Conservation (phyloP, 2,329 filamentous ascomycete genomes). For the Aquanectria penicillioides region DNA sequence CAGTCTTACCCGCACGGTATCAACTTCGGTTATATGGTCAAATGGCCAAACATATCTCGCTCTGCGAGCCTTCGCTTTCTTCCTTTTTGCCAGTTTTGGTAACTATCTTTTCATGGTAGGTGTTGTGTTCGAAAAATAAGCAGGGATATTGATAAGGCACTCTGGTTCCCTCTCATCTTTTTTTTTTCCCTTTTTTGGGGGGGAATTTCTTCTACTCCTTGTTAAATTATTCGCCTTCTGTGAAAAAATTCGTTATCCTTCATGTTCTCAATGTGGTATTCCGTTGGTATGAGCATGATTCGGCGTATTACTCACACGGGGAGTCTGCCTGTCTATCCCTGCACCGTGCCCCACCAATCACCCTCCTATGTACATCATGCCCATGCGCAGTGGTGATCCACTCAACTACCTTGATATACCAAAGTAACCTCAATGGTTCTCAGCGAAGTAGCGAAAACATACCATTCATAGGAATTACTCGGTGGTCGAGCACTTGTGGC, state of each 20-base stretch:
- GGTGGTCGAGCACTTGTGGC: too few relatives aligned
- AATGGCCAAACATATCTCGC: too few relatives aligned
- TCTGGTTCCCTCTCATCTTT: not conserved
- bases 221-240: too few relatives aligned
- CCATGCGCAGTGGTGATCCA: too few relatives aligned
- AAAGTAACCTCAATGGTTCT: not conserved
- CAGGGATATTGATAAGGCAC: not conserved
- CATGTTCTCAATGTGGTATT: not conserved
- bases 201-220: not conserved
- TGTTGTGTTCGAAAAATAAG: not conserved
- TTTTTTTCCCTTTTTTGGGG: not conserved
- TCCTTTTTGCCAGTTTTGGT: not conserved
- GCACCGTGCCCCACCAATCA: too few relatives aligned
- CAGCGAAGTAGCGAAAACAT: slow-evolving; percentile 21
- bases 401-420: not conserved
- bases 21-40: not conserved
- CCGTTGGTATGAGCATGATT: not conserved
- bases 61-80: slow-evolving; percentile 8
- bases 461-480: not conserved
- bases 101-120: too few relatives aligned
- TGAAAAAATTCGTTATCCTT: not conserved
- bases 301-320: slow-evolving; percentile 2
- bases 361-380: too few relatives aligned
- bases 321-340: too few relatives aligned
- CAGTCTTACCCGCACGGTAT: not conserved